phyloP scores from a whole-genome alignment of 169 alveolate species.

The Plasmodium gaboni region DNA sequence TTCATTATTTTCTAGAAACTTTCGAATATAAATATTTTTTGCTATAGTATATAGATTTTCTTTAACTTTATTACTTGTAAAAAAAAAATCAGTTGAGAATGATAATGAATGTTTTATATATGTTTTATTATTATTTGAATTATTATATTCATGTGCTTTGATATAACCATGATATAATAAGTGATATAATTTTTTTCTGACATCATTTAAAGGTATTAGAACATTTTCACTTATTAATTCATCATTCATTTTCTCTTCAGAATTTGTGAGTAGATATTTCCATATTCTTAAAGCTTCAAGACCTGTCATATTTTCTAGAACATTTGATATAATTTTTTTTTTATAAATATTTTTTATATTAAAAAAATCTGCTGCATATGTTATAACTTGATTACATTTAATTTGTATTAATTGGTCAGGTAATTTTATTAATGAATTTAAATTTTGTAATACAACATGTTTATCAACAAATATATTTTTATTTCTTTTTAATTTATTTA shows the following conservation, averaged over 20 bases:
- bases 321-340: constrained; percentile 36
- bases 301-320: constrained; percentile 66
- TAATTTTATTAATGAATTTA: constrained; percentile 50
- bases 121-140: constrained; percentile 24
- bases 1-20: constrained; percentile 50
- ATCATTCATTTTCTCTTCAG: constrained; percentile 47
- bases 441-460: constrained; percentile 62
- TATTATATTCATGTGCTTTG: constrained; percentile 67
- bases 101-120: constrained; percentile 63
- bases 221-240: constrained; percentile 74
- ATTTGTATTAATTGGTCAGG: constrained; percentile 52
- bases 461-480: constrained; percentile 49
- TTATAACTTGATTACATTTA: constrained; percentile 33
- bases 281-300: constrained; percentile 45
- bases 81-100: constrained; percentile 30
- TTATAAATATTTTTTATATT: constrained; percentile 53
- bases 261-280: constrained; percentile 26
- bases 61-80: constrained; percentile 35
- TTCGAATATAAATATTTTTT: constrained; percentile 57
- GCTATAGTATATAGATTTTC: constrained; percentile 52
- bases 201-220: constrained; percentile 63
- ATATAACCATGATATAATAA: constrained; percentile 55
- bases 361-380: constrained; percentile 36
- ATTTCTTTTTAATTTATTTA: constrained; percentile 33
- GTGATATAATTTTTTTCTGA: constrained; percentile 68